Base-by-base conservation (phyloP, 306 rosid species). In the Carpinus fangiana region DNA sequence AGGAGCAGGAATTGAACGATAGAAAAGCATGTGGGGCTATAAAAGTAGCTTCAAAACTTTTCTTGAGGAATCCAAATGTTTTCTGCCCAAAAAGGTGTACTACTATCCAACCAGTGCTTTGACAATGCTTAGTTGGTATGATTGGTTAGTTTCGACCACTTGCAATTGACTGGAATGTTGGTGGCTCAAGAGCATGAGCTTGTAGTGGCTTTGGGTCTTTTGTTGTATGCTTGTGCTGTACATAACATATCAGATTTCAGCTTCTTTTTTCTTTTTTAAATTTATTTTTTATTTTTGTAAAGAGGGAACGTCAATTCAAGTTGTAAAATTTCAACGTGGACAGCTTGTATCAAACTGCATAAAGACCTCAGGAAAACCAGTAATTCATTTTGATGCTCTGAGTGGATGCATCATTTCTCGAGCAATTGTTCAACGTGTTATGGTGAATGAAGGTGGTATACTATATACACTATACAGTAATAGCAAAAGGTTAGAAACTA, bases 151-250 rank as follows among this genome's bases (percentile, higher is more conserved):
- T 62, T 72, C 70, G 85, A 66, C 86, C 48, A 16, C 60, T 51
- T 68, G 28, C 53, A 79, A 61, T 82, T 79, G 74, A 68, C 61
- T 73, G 72, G 80, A 76, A 69, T 80, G 73, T 57, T 82, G 79
- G 76, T 66, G 82, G 82, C 81, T 23, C 20, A 82, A 81, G 57
- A 84, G 76, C 82, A 73, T 18, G 45, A 52, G 78, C 69, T 82
- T 60, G 72, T 46, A 77, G 73, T 80, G 85, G 78, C 83, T 76
- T 76, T 84, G 75, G 77, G 77, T 75, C 74, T 81, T 52, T 26
- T 81, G 83, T 72, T 77, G 80, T 84, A 79, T 79, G 84, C 62
- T 87, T 76, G 61, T 83, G 74, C 73, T 90, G 96, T 90, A 93
- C 81, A 93, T 93, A 90, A 80, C 83, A 76, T 81, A 73, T 81